These are phyloP conservation scores for Penicillium decumbens DNA, from an alignment of 2,329 filamentous ascomycete genomes.

Conservation along the genomic window DNA sequence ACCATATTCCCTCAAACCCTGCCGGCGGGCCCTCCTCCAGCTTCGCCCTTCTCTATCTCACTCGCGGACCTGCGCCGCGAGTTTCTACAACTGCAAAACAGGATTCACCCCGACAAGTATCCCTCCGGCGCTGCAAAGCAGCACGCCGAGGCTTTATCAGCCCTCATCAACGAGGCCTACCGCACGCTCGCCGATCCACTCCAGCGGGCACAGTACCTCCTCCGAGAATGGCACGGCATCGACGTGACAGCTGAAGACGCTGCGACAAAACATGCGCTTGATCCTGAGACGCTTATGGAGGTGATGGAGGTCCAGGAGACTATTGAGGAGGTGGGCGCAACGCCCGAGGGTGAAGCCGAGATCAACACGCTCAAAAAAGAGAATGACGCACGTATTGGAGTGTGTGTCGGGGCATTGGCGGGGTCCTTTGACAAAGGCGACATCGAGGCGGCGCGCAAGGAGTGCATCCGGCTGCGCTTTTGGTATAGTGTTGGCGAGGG, in stretches of 20 bases:
- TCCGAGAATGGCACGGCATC: constrained; percentile 61
- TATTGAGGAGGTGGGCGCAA: constrained; percentile 58
- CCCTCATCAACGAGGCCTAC: constrained; percentile 87
- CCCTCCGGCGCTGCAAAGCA: constrained; percentile 45
- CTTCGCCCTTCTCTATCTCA: constrained; percentile 71
- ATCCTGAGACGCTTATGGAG: constrained; percentile 72
- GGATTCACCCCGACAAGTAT: constrained; percentile 49
- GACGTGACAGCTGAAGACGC: constrained; percentile 74
- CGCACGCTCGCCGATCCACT: constrained; percentile 75
- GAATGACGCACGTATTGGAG: constrained; percentile 64
- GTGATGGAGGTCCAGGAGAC: constrained; percentile 75
- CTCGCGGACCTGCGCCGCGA: constrained; percentile 67
- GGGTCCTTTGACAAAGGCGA: constrained; percentile 63
- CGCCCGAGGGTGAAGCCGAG: constrained; percentile 50
- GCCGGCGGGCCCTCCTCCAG: constrained; percentile 70
- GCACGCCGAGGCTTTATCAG: constrained; percentile 70
- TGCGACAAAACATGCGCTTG: constrained; percentile 61
- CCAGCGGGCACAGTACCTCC: constrained; percentile 79
- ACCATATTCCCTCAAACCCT: constrained; percentile 80
- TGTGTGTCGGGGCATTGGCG: constrained; percentile 60
- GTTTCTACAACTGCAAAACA: constrained; percentile 74
- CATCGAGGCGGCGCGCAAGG: constrained; percentile 60
- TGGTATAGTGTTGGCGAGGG: constrained; percentile 85
- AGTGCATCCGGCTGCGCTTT: constrained; percentile 76
- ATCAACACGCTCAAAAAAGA: constrained; percentile 62